Evolutionary conservation across 2,329 filamentous ascomycete species (phyloP), one percentile per base, ranked within the genome.

Genomic region (Ilyonectria mors-panacis): DNA sequence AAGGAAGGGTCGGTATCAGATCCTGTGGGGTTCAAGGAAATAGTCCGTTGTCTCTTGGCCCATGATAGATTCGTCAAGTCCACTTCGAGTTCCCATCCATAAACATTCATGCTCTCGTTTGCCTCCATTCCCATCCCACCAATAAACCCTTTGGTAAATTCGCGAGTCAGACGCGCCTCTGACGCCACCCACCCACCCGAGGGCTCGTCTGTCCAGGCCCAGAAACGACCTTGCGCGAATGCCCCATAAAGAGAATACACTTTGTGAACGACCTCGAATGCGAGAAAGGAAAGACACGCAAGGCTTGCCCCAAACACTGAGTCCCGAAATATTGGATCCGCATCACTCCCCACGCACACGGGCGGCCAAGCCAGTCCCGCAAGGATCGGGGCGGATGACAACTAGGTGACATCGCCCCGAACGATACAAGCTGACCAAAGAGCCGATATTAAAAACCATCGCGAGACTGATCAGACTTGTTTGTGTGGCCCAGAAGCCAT

Each of bases 31-130:
- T 63, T 59, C 57, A 59, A 68, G 55, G 58, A 69, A 75, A 71
- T 64, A 66, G 68, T 73, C 70, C 73, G 67, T 75, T 67, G 66
- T 74, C 72, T 74, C 70, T 75, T 74, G 64, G 66, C 66, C 72
- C 72, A 67, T 75, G 69, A 69, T 73, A 72, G 70, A 73, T 70
- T 72, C 73, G 65, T 75, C 70, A 68, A 65, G 71, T 74, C 69
- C 71, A 68, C 70, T 72, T 70, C 47, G 57, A 64, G 59, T 73
- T 69, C 60, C 71, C 65, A 63, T 75, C 70, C 73, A 65, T 67
- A 69, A 61, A 73, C 66, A 66, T 73, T 74, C 73, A 64, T 75
- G 54, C 73, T 70, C 70, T 73, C 73, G 56, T 75, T 65, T 71
- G 68, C 63, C 58, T 67, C 68, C 71, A 57, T 71, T 68, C 63